Percentiles rank a stretch among this genome's conserved stretches.
Conservation (phyloP, 192 early-diverging fungal species). For the Backusella macrospora region DNA sequence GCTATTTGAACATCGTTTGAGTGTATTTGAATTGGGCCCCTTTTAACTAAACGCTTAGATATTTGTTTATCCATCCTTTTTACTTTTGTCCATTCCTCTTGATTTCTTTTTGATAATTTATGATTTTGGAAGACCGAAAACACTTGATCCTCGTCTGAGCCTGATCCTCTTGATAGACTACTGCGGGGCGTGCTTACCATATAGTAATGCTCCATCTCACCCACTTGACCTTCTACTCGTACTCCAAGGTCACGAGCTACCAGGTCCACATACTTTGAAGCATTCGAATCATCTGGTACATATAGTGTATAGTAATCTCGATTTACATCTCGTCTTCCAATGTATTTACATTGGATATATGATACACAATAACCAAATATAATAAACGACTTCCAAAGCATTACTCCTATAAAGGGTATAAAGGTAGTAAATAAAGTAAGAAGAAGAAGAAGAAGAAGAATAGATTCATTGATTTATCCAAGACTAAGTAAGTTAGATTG, state of each 20-base stretch:
- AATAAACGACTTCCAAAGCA: background rate
- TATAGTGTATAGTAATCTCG: constrained; percentile 12
- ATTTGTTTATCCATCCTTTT: constrained; percentile 33
- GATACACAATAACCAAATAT: background rate
- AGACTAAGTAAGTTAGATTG: background rate
- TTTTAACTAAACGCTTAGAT: background rate
- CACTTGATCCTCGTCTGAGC: constrained; percentile 1
- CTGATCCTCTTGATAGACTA: background rate
- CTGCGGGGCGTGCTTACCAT: constrained; percentile 57
- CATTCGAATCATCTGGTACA: background rate
- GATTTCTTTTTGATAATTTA: constrained; percentile 4
- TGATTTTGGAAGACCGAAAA: constrained; percentile 11
- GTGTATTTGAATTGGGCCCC: constrained; percentile 18
- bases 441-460: background rate
- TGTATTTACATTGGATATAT: background rate
- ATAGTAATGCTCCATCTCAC: constrained; percentile 66
- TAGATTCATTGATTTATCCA: background rate
- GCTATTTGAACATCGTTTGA: constrained; percentile 6
- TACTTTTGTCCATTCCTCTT: constrained; percentile 21
- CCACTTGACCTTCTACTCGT: constrained; percentile 62
- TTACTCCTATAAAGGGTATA: background rate
- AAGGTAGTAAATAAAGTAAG: background rate
- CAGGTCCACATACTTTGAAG: background rate
- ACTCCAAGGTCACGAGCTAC: constrained; percentile 45
- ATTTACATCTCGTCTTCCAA: constrained; percentile 2